These are phyloP conservation scores for Chloromonas sp. DNA, from an alignment of 163 green algal species.

Conservation along the genomic window DNA sequence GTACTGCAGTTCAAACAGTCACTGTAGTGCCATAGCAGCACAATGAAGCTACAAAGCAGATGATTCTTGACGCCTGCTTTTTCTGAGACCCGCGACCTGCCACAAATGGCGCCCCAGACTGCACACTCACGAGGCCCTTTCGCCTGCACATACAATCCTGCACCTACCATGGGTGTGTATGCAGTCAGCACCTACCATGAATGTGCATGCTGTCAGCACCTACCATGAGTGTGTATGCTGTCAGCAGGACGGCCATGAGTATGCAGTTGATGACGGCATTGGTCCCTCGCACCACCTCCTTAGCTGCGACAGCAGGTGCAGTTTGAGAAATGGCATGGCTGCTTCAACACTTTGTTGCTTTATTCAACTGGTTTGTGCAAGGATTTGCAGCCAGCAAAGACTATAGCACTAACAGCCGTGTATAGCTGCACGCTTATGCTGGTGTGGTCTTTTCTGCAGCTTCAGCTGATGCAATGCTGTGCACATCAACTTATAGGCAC, in stretches of 20 bases:
- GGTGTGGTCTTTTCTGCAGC: not conserved
- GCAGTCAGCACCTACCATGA: not conserved
- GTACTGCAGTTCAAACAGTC: not conserved
- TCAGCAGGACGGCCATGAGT: constrained; percentile 4
- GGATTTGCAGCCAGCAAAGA: too few species aligned
- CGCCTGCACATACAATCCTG: not conserved
- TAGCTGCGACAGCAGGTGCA: not conserved
- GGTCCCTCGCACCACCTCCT: constrained; percentile 1
- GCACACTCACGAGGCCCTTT: not conserved
- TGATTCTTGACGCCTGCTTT: not conserved
- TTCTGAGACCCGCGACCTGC: not conserved
- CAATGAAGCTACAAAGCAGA: not conserved
- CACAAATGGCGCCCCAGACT: not conserved
- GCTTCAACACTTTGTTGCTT: not conserved
- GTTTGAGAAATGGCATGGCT: not conserved
- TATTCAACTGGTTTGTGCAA: too few species aligned
- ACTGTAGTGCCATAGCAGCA: not conserved
- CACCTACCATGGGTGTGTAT: not conserved
- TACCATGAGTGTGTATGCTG: not conserved
- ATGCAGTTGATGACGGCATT: constrained; percentile 5
- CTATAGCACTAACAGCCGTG: too few species aligned
- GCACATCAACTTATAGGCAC: not conserved
- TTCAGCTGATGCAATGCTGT: not conserved
- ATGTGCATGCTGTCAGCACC: not conserved
- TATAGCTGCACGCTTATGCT: too few species aligned